These are phyloP conservation scores for Serendipita sp. DNA, from an alignment of 768 basidiomycete genomes.

Conservation along the genomic window DNA sequence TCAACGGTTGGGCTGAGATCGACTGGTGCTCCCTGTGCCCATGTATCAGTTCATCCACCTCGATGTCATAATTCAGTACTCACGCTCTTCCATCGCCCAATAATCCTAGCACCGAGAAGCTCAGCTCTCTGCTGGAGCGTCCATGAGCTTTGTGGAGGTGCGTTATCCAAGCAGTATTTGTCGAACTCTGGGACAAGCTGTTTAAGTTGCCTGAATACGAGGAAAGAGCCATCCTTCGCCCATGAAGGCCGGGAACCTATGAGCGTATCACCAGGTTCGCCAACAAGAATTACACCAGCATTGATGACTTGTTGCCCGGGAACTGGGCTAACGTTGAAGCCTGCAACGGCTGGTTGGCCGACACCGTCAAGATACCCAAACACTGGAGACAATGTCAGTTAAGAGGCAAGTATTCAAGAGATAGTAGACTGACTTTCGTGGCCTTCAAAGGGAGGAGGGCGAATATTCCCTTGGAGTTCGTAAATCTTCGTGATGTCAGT, in stretches of 20 bases:
- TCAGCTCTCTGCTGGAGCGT: slow-evolving; percentile 28
- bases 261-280: slow-evolving; percentile 27
- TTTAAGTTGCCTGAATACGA: slow-evolving; percentile 19
- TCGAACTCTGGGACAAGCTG: slow-evolving; percentile 34
- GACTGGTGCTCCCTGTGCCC: slow-evolving; percentile 26
- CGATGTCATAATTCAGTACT: background rate
- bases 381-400: slow-evolving; percentile 1
- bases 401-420: background rate
- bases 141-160: slow-evolving; percentile 15
- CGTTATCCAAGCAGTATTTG: slow-evolving; percentile 27
- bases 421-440: slow-evolving; percentile 17
- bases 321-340: slow-evolving; percentile 16
- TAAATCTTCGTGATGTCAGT: slow-evolving; percentile 27
- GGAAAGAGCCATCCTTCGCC: slow-evolving; percentile 11
- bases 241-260: slow-evolving; percentile 19
- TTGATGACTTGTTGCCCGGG: slow-evolving; percentile 21
- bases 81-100: slow-evolving; percentile 36
- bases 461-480: slow-evolving; percentile 23
- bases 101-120: slow-evolving; percentile 35
- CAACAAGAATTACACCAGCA: slow-evolving; percentile 31
- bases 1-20: slow-evolving; percentile 30
- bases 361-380: slow-evolving; percentile 22
- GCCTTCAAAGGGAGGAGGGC: slow-evolving; percentile 16
- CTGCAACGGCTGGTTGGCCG: slow-evolving; percentile 21
- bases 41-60: background rate